A percentile compares a stretch with the other conserved stretches of the same genome.
Conservation (phyloP, 2,329 filamentous ascomycete species). For the Beauveria varroae region DNA sequence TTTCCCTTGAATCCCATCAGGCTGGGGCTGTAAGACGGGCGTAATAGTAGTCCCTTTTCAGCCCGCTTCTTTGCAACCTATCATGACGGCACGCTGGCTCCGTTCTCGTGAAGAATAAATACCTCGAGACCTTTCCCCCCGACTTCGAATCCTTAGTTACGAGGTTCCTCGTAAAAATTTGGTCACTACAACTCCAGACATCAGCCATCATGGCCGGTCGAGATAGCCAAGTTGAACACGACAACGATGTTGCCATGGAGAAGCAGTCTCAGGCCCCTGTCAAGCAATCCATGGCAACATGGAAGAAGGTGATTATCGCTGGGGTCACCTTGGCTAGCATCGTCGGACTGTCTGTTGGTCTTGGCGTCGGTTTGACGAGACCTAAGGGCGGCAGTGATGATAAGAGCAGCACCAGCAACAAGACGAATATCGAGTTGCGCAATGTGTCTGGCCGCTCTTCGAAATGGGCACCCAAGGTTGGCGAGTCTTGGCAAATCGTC, state of each 20-base stretch:
- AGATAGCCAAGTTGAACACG: background rate
- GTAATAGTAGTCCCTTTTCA: background rate
- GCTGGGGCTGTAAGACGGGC: background rate
- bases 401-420: slow-evolving; percentile 1
- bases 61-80: background rate
- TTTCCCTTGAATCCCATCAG: background rate
- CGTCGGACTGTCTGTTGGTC: slow-evolving; percentile 43
- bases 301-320: slow-evolving; percentile 24
- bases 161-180: background rate
- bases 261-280: background rate
- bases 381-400: slow-evolving; percentile 19
- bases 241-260: background rate
- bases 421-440: slow-evolving; percentile 17
- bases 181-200: background rate
- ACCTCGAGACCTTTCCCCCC: background rate
- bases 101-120: background rate
- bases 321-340: slow-evolving; percentile 20
- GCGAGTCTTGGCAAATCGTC: slow-evolving; percentile 55
- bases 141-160: background rate
- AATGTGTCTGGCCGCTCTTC: slow-evolving; percentile 16
- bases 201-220: background rate
- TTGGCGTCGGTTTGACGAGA: slow-evolving; percentile 46
- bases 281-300: slow-evolving; percentile 18
- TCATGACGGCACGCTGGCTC: background rate
- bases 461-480: slow-evolving; percentile 46